phyloP scores from a whole-genome alignment of 805 yeast species.

The Yarrowia alimentaria region DNA sequence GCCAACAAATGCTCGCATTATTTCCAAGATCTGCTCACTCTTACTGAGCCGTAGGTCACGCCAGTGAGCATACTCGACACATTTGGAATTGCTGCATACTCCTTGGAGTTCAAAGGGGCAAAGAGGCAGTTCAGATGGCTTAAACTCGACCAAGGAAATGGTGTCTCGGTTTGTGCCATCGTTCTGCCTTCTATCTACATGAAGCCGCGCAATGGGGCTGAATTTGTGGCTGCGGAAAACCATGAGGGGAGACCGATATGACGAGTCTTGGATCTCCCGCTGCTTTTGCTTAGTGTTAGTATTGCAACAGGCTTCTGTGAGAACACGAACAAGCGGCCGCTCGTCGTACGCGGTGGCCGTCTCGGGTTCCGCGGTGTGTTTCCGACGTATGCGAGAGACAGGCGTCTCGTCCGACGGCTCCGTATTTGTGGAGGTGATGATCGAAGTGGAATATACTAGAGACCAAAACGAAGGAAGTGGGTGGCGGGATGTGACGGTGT shows the following conservation, averaged over 20 bases:
- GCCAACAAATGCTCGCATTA: conserved; percentile 26
- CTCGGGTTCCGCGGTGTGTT: no score
- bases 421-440: no score
- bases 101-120: conserved; percentile 26
- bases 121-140: conserved; percentile 21
- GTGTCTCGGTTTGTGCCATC: conserved; percentile 8
- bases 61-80: conserved; percentile 23
- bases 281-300: conserved; percentile 24
- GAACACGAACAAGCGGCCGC: no score
- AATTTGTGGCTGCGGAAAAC: conserved; percentile 28
- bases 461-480: no score
- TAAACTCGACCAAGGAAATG: conserved; percentile 25
- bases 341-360: no score
- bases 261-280: conserved; percentile 18
- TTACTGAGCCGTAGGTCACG: conserved; percentile 24
- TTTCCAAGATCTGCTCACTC: conserved; percentile 18
- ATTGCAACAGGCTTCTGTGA: no score
- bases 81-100: conserved; percentile 24
- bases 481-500: no score
- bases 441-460: no score
- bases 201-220: conserved; percentile 8
- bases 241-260: conserved; percentile 24
- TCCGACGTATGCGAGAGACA: no score
- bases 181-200: conserved; percentile 16
- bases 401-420: no score